These are phyloP conservation scores for Spergularia marina DNA, from an alignment of 148 eudicot genomes.

Conservation along the genomic window DNA sequence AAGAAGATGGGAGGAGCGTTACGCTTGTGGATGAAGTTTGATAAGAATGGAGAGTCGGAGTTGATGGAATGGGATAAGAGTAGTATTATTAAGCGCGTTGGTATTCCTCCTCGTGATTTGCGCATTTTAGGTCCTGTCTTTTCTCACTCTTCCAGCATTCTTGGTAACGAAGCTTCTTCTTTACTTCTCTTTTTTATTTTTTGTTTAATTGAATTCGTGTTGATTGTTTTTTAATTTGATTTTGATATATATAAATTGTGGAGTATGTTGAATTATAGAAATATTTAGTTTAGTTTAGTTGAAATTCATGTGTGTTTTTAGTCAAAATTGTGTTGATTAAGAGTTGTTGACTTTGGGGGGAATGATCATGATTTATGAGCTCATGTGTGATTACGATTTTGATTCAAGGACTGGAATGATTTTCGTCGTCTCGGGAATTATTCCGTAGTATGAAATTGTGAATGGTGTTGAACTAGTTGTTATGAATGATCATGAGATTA, in stretches of 20 bases:
- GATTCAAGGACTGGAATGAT: too few species aligned
- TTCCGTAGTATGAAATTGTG: too few species aligned
- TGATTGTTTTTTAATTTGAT: not conserved
- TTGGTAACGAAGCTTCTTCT: slow-evolving; percentile 41
- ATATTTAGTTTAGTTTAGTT: too few species aligned
- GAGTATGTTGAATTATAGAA: not conserved
- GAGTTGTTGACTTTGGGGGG: too few species aligned
- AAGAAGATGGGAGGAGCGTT: slow-evolving; percentile 77
- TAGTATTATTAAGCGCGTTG: slow-evolving; percentile 58
- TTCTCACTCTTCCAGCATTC: slow-evolving; percentile 83
- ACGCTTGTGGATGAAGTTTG: slow-evolving; percentile 88
- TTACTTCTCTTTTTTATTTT: not conserved
- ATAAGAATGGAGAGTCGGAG: slow-evolving; percentile 66
- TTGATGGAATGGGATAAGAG: slow-evolving; percentile 77
- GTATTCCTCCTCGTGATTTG: slow-evolving; percentile 88
- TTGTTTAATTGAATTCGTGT: not conserved
- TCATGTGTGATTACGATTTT: too few species aligned
- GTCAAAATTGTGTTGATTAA: too few species aligned
- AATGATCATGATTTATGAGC: too few species aligned
- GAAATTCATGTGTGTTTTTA: too few species aligned
- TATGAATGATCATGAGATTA: too few species aligned
- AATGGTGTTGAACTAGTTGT: too few species aligned
- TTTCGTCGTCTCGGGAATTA: too few species aligned
- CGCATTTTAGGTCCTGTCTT: slow-evolving; percentile 89
- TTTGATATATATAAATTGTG: not conserved